phyloP scores from a whole-genome alignment of 805 yeast genomes.

The Pichia sporocuriosa region DNA sequence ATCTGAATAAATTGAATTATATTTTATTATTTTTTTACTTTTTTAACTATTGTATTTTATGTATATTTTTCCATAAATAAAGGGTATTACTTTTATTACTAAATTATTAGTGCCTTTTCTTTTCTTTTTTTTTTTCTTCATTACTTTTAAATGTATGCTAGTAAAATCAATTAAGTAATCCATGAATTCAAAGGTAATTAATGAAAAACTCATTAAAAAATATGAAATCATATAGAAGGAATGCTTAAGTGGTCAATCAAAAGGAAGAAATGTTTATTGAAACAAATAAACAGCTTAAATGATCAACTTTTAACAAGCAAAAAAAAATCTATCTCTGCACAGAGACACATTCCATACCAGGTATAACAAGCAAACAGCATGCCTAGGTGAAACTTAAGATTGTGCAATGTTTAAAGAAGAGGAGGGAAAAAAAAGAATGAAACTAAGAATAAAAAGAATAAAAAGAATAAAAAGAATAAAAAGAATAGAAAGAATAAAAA shows the following conservation, averaged over 20 bases:
- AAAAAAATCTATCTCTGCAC: constrained; percentile 14
- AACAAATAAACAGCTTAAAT: background rate
- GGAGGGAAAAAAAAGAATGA: background rate
- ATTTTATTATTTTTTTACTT: background rate
- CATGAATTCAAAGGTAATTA: background rate
- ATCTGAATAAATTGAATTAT: background rate
- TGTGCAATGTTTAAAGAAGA: constrained; percentile 8
- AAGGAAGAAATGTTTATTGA: background rate
- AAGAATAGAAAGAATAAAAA: background rate
- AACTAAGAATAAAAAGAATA: background rate
- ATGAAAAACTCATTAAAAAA: background rate
- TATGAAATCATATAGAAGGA: too few relatives aligned
- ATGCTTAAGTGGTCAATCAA: too few relatives aligned
- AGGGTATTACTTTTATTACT: background rate
- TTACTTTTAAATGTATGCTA: background rate
- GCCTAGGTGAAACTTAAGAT: constrained; percentile 14
- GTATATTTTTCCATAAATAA: background rate
- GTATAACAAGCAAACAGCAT: background rate
- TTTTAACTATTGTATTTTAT: background rate
- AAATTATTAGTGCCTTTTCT: background rate
- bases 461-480: background rate
- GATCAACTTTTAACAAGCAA: background rate
- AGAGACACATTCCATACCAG: constrained; percentile 17
- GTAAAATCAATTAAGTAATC: background rate
- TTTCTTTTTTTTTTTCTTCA: background rate